Conservation (phyloP, 2,329 filamentous ascomycete genomes). For the Phaeosphaeriaceae sp. region DNA sequence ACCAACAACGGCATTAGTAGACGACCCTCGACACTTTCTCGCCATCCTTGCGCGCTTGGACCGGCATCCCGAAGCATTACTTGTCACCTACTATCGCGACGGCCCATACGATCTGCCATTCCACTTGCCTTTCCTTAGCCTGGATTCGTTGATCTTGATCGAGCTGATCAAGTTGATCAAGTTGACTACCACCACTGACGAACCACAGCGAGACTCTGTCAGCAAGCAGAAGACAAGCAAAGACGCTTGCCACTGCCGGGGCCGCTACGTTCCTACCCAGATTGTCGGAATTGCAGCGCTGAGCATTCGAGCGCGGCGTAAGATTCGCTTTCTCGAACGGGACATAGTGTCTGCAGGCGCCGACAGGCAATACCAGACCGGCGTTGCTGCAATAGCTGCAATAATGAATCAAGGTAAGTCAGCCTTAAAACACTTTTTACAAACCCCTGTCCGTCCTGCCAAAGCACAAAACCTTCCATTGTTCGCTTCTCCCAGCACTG, state of each 20-base stretch:
- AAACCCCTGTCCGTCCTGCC: constrained; percentile 27
- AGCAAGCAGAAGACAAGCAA: constrained; percentile 34
- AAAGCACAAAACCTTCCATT: constrained; percentile 32
- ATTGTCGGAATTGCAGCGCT: constrained; percentile 30
- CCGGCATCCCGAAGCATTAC: constrained; percentile 16
- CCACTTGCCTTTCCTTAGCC: constrained; percentile 11
- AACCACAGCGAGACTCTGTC: constrained; percentile 20
- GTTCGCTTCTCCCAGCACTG: constrained; percentile 30
- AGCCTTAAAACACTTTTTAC: constrained; percentile 34
- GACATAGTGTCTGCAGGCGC: constrained; percentile 20
- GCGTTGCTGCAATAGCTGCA: constrained; percentile 30
- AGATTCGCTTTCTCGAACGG: constrained; percentile 31
- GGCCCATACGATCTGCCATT: constrained; percentile 8
- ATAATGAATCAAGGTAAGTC: constrained; percentile 51
- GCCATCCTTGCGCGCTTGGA: constrained; percentile 21
- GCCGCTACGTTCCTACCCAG: constrained; percentile 34
- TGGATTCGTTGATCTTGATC: constrained; percentile 1
- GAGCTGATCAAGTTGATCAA: too few relatives aligned
- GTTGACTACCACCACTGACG: constrained; percentile 14
- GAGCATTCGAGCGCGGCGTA: constrained; percentile 29
- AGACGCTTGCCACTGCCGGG: constrained; percentile 34
- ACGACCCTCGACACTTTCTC: constrained; percentile 28
- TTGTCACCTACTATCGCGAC: constrained; percentile 11
- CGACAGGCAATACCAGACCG: constrained; percentile 27
- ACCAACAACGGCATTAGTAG: constrained; percentile 41